A percentile compares a stretch with the other conserved stretches of the same genome.
Evolutionary conservation across 306 rosid species (phyloP).

Genomic region (Fragaria nilgerrensis): DNA sequence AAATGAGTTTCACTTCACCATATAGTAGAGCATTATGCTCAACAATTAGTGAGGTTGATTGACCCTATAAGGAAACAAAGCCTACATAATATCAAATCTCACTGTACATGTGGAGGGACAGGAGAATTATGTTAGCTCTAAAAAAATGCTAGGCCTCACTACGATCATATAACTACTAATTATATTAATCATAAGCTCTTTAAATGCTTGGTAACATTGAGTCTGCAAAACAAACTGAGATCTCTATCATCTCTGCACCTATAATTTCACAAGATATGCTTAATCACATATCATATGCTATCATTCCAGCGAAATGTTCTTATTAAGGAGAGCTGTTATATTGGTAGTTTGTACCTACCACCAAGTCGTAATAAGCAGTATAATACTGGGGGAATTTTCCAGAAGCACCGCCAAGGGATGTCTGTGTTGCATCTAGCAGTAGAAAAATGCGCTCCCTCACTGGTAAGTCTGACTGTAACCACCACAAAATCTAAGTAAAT

Average conservation of each 20-base stretch:
- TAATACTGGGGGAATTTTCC: constrained; percentile 95
- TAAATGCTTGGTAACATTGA: background rate
- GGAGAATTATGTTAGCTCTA: background rate
- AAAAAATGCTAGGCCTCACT: too few relatives aligned
- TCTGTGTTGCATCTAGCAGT: constrained; percentile 91
- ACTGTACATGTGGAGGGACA: background rate
- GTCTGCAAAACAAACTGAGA: background rate
- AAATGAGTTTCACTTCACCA: background rate
- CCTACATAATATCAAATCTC: background rate
- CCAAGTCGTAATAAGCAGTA: constrained; percentile 79
- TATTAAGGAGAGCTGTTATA: background rate
- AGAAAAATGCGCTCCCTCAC: constrained; percentile 88
- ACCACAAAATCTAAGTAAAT: constrained; percentile 11
- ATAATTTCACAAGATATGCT: background rate
- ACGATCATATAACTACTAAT: too few relatives aligned
- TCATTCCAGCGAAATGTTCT: background rate
- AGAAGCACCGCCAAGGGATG: constrained; percentile 95
- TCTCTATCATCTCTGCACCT: background rate
- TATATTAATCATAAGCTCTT: background rate
- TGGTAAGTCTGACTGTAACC: constrained; percentile 78
- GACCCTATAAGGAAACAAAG: background rate
- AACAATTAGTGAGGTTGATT: background rate
- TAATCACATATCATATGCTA: background rate
- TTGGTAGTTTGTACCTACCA: constrained; percentile 56
- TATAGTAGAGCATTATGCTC: background rate